A percentile compares a stretch with the other conserved stretches of the same genome.
These are phyloP conservation scores for Atkinsonella texensis DNA, from an alignment of 2,329 filamentous ascomycete species.

Conservation along the genomic window DNA sequence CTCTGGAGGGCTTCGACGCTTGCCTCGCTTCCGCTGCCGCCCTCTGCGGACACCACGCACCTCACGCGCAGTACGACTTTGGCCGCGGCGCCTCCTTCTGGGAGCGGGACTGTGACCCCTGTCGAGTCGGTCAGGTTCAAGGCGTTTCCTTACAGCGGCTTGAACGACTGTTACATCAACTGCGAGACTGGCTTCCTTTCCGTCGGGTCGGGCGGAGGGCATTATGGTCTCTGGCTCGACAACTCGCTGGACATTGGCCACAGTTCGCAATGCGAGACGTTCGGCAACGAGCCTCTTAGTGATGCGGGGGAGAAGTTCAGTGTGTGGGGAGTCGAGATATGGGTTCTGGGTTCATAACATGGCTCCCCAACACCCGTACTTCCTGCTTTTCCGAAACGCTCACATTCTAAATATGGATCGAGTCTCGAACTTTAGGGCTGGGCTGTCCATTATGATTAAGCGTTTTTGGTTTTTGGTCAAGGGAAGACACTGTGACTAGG, in stretches of 20 bases:
- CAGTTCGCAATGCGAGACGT: conserved; percentile 75
- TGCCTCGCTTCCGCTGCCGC: conserved; percentile 38
- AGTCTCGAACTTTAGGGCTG: not conserved
- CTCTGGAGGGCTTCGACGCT: conserved; percentile 50
- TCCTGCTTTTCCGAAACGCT: not conserved
- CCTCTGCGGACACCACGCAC: conserved; percentile 38
- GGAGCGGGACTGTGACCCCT: conserved; percentile 14
- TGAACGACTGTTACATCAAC: conserved; percentile 94
- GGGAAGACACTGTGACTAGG: not conserved
- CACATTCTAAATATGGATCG: not conserved
- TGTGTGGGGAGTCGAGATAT: conserved; percentile 81
- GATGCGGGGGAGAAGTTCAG: conserved; percentile 90
- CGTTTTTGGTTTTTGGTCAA: not conserved
- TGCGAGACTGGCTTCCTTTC: conserved; percentile 79
- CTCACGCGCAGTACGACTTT: conserved; percentile 29
- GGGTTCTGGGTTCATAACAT: conserved; percentile 60
- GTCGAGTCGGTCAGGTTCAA: conserved; percentile 83
- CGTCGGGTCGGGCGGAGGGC: conserved; percentile 77
- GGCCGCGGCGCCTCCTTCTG: conserved; percentile 12
- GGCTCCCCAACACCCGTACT: not conserved
- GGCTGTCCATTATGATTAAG: not conserved
- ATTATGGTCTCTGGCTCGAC: conserved; percentile 90
- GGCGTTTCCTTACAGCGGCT: conserved; percentile 88
- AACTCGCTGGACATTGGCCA: conserved; percentile 74
- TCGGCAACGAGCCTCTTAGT: conserved; percentile 87